Evolutionary conservation across 1,284 basidiomycete species (phyloP), one percentile per base, ranked within the genome.

Genomic region (Chalciporus sp.): DNA sequence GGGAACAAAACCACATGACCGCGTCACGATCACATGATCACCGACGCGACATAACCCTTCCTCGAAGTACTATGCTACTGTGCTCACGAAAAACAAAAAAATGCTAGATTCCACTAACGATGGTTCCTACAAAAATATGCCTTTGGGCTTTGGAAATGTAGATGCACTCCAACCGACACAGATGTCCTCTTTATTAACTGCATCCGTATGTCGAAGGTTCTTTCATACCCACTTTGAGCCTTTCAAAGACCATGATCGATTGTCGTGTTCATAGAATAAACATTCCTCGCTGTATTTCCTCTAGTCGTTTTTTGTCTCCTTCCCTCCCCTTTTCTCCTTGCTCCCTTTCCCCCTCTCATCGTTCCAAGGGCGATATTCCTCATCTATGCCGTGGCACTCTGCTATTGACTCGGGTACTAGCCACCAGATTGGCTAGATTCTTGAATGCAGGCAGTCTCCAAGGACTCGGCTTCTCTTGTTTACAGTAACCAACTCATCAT

Each of bases 1-100:
- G 58, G 67, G 64, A 37, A 37, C 35, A 37, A 7, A 23, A 56
- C 16, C 6, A 11, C 35, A 20, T 40, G 17, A 27, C 50, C 56
- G 53, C 55, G 49, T 57, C 12, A 0, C 2, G 10, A 1, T 49
- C 66, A 70, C 55, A 53, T 67, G 68, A 63, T 44, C 17, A 0
- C 27, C 29, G 12, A 39, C 19, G 23, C 23, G 23, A 23, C 23
- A 23, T 2, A 23, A 23, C 9, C 14, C 10, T 42, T 40, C 16
- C 43, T 35, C 28, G 17, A 43, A 57, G 44, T 45, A 60, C 29
- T 47, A 5, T 51, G 7, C 14, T n/a, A 23, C 23, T 6, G 23
- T 23, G 23, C 23, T 23, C 23, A 23, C 35, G 20, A 17, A 42
- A 45, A 35, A 53, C 57, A 41, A 63, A 65, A 41, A 51, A 28